phyloP scores from a whole-genome alignment of 805 yeast species.

The Barnettozyma salicaria region DNA sequence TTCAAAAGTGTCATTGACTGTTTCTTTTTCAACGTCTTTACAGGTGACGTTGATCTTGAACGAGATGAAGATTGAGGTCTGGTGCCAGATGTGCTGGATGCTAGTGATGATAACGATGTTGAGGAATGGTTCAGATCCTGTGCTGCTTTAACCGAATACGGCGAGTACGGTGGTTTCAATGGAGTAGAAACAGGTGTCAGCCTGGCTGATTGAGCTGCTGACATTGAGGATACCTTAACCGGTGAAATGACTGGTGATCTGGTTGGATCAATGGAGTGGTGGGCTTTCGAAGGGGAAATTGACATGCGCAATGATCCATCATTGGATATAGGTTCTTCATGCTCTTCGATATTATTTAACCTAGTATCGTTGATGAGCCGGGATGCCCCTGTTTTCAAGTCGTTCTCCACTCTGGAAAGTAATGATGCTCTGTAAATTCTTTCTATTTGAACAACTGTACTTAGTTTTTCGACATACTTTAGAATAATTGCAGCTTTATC shows the following conservation, averaged over 20 bases:
- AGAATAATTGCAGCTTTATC: slow-evolving; percentile 41
- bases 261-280: slow-evolving; percentile 9
- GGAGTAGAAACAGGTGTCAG: slow-evolving; percentile 15
- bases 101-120: slow-evolving; percentile 1
- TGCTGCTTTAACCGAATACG: not conserved
- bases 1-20: slow-evolving; percentile 23
- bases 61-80: slow-evolving; percentile 18
- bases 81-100: slow-evolving; percentile 5
- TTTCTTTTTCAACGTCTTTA: slow-evolving; percentile 23
- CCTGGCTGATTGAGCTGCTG: slow-evolving; percentile 4
- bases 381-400: not conserved
- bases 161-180: slow-evolving; percentile 1
- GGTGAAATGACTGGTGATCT: slow-evolving; percentile 11
- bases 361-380: not conserved
- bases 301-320: slow-evolving; percentile 8
- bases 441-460: slow-evolving; percentile 59
- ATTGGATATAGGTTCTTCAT: not conserved
- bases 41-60: slow-evolving; percentile 24
- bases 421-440: slow-evolving; percentile 49
- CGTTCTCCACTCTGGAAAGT: slow-evolving; percentile 16
- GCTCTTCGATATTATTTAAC: slow-evolving; percentile 6
- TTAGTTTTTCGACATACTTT: slow-evolving; percentile 44
- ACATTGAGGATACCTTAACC: slow-evolving; percentile 11
- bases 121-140: slow-evolving; percentile 4
- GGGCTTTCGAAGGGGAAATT: slow-evolving; percentile 21